phyloP scores from a whole-genome alignment of 495 filamentous ascomycete species.

The Podospora fimiseda region DNA sequence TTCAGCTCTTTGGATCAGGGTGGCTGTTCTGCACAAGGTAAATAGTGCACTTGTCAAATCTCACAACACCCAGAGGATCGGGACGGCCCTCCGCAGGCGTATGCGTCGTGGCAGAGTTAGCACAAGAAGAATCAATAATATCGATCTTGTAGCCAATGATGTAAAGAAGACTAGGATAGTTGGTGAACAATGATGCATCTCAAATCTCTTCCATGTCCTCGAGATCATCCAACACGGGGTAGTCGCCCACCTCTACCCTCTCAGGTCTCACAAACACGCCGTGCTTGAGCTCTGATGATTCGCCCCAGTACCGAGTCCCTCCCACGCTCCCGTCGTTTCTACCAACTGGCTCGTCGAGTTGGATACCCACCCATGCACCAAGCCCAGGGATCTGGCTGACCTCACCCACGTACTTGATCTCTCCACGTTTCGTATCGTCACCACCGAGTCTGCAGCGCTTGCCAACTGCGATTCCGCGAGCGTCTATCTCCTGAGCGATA shows the following conservation, averaged over 20 bases:
- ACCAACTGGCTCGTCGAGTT: conserved; percentile 78
- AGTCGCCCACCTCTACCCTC: conserved; percentile 83
- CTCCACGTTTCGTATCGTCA: conserved; percentile 71
- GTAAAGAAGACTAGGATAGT: not conserved
- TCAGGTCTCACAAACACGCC: conserved; percentile 89
- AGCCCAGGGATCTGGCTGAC: conserved; percentile 71
- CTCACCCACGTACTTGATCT: conserved; percentile 72
- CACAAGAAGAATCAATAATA: no score
- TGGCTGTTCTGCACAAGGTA: no score
- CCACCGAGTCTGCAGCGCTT: conserved; percentile 57
- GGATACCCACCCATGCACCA: conserved; percentile 79
- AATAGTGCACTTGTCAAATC: no score
- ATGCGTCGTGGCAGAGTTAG: not conserved
- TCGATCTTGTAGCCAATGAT: conserved; percentile 1
- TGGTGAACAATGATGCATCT: conserved; percentile 13
- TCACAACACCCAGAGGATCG: not conserved
- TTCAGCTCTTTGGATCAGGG: no score
- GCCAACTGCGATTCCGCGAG: conserved; percentile 59
- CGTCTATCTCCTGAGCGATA: conserved; percentile 57
- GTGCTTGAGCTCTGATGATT: conserved; percentile 54
- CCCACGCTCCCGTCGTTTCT: conserved; percentile 84
- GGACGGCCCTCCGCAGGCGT: conserved; percentile 1
- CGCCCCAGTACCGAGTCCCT: conserved; percentile 71
- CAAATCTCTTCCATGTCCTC: conserved; percentile 88
- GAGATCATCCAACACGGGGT: conserved; percentile 62